Evolutionary conservation across 2,329 filamentous ascomycete species (phyloP).

Genomic region (Pyrenophora graminea): DNA sequence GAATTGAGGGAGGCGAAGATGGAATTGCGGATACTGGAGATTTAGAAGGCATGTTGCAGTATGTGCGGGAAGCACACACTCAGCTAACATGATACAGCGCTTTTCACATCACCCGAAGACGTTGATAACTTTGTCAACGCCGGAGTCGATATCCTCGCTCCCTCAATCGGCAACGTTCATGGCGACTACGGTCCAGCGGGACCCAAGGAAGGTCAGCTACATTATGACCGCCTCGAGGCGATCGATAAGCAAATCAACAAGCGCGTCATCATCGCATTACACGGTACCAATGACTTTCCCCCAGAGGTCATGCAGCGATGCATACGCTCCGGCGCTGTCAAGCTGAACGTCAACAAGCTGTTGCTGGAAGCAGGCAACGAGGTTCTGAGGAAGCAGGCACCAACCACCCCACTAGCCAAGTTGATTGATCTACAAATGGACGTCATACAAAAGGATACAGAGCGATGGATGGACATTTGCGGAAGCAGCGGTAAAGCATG

Average conservation of each 20-base stretch:
- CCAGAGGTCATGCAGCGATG: slow-evolving; percentile 57
- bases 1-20: slow-evolving; percentile 74
- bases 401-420: slow-evolving; percentile 33
- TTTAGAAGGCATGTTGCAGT: slow-evolving; percentile 53
- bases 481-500: slow-evolving; percentile 53
- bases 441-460: slow-evolving; percentile 49
- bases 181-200: slow-evolving; percentile 71
- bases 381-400: slow-evolving; percentile 48
- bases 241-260: slow-evolving; percentile 42
- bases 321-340: slow-evolving; percentile 58
- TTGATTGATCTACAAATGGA: slow-evolving; percentile 55
- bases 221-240: slow-evolving; percentile 36
- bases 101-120: slow-evolving; percentile 69
- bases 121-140: slow-evolving; percentile 70
- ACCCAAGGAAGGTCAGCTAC: slow-evolving; percentile 37
- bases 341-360: slow-evolving; percentile 63
- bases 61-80: background rate
- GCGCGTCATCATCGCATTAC: slow-evolving; percentile 57
- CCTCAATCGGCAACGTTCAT: slow-evolving; percentile 76
- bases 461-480: slow-evolving; percentile 56
- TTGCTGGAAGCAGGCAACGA: slow-evolving; percentile 54
- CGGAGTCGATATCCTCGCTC: slow-evolving; percentile 73
- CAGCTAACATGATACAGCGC: slow-evolving; percentile 21
- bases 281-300: slow-evolving; percentile 62
- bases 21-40: slow-evolving; percentile 70